phyloP scores from a whole-genome alignment of 2,329 filamentous ascomycete genomes.

The Cytospora paraplurivora region DNA sequence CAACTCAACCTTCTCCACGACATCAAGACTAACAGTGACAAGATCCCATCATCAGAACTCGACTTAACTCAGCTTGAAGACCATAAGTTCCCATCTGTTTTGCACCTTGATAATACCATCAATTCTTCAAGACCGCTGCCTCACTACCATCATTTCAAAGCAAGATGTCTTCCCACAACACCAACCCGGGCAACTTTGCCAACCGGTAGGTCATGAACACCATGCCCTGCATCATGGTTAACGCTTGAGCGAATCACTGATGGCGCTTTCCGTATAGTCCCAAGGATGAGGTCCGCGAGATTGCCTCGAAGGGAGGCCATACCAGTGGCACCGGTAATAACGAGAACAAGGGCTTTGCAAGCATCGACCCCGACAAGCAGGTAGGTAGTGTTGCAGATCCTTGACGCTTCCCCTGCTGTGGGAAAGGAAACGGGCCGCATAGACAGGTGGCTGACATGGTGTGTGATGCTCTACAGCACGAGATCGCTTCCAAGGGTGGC shows the following conservation, averaged over 20 bases:
- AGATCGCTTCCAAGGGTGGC: conserved; percentile 53
- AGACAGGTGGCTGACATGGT: too few species aligned
- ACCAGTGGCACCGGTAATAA: conserved; percentile 32
- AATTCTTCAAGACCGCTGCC: background rate
- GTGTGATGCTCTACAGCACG: too few species aligned
- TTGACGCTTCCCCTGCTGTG: too few species aligned
- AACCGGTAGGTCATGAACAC: conserved; percentile 36
- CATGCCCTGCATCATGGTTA: background rate
- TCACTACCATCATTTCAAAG: background rate
- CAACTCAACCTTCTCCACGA: background rate
- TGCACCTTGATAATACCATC: background rate
- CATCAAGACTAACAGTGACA: background rate
- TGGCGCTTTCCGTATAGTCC: conserved; percentile 33
- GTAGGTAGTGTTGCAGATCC: too few species aligned
- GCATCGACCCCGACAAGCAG: too few species aligned
- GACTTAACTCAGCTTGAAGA: background rate
- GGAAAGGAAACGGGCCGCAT: too few species aligned
- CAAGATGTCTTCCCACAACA: conserved; percentile 23
- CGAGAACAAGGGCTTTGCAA: too few species aligned
- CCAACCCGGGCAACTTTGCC: conserved; percentile 44
- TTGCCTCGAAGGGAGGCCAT: conserved; percentile 55
- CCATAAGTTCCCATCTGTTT: background rate
- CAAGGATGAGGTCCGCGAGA: conserved; percentile 47
- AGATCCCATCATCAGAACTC: too few species aligned
- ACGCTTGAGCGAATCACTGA: background rate